These are phyloP conservation scores for Grigorovia yakushimaensis DNA, from an alignment of 805 yeast genomes.

Conservation along the genomic window DNA sequence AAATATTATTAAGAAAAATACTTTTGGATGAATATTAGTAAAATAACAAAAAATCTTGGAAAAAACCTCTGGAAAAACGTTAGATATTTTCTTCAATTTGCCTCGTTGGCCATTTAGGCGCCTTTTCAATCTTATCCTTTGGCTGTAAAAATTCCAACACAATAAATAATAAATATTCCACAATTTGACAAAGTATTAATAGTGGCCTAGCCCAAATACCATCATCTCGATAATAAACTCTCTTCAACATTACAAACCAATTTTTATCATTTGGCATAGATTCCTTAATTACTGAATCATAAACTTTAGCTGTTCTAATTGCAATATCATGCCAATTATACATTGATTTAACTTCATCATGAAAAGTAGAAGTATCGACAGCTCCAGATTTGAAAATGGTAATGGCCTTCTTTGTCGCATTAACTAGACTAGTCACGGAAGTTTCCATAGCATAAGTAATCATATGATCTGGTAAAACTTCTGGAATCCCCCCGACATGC, in stretches of 20 bases:
- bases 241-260: conserved; percentile 47
- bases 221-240: conserved; percentile 48
- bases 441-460: conserved; percentile 77
- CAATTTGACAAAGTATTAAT: conserved; percentile 69
- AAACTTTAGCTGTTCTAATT: conserved; percentile 71
- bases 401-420: conserved; percentile 66
- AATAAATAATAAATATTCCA: conserved; percentile 58
- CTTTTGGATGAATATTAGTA: too few species aligned
- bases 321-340: conserved; percentile 93
- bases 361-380: conserved; percentile 69
- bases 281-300: conserved; percentile 37
- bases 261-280: conserved; percentile 38
- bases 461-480: conserved; percentile 88
- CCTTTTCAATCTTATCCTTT: conserved; percentile 55
- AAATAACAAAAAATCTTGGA: too few species aligned
- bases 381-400: conserved; percentile 41
- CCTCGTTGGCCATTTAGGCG: conserved; percentile 68
- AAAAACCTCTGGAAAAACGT: too few species aligned
- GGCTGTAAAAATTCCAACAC: conserved; percentile 69
- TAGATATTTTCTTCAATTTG: too few species aligned
- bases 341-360: conserved; percentile 66
- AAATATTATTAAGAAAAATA: too few species aligned
- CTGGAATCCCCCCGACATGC: conserved; percentile 95
- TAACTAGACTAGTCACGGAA: conserved; percentile 71
- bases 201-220: conserved; percentile 83